These are phyloP conservation scores for Boletellus emodensis DNA, from an alignment of 768 basidiomycete species.

Conservation along the genomic window DNA sequence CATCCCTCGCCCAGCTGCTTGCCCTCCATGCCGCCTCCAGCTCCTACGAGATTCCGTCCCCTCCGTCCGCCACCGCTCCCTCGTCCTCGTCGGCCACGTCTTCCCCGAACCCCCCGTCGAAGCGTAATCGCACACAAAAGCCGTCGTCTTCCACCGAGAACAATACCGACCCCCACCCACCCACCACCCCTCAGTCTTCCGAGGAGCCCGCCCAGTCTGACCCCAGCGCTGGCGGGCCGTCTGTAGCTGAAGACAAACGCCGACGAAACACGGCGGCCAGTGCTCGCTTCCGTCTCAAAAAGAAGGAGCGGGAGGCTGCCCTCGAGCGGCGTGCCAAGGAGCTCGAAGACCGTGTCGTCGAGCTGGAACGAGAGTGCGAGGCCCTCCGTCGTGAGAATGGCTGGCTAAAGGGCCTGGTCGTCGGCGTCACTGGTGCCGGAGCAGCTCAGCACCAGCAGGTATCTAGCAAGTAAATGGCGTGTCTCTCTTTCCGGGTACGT, in stretches of 20 bases:
- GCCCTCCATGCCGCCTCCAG: slow-evolving; percentile 47
- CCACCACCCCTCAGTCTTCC: slow-evolving; percentile 31
- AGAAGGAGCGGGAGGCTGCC: slow-evolving; percentile 92
- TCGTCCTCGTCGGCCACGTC: slow-evolving; percentile 15
- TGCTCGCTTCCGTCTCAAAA: slow-evolving; percentile 91
- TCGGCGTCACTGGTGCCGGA: slow-evolving; percentile 77
- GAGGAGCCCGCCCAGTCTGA: slow-evolving; percentile 24
- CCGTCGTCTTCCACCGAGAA: slow-evolving; percentile 34
- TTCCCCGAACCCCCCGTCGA: slow-evolving; percentile 28
- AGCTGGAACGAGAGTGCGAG: slow-evolving; percentile 90
- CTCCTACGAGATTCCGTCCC: slow-evolving; percentile 12
- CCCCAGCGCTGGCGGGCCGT: slow-evolving; percentile 28
- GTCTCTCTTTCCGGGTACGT: slow-evolving; percentile 1
- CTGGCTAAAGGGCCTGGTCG: slow-evolving; percentile 88
- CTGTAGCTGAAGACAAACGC: slow-evolving; percentile 83
- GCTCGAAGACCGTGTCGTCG: slow-evolving; percentile 70
- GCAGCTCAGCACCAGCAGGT: slow-evolving; percentile 31
- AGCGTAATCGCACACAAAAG: slow-evolving; percentile 58
- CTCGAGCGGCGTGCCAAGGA: slow-evolving; percentile 84
- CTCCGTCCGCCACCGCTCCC: slow-evolving; percentile 13
- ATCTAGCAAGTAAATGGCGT: slow-evolving; percentile 14
- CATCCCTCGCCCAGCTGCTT: slow-evolving; percentile 69
- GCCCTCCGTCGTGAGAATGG: slow-evolving; percentile 84
- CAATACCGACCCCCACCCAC: slow-evolving; percentile 6
- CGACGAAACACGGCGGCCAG: slow-evolving; percentile 90